A percentile compares a stretch with the other conserved stretches of the same genome.
Conservation (phyloP, 139 green algal genomes). For the Limnomonas spitsbergensis region DNA sequence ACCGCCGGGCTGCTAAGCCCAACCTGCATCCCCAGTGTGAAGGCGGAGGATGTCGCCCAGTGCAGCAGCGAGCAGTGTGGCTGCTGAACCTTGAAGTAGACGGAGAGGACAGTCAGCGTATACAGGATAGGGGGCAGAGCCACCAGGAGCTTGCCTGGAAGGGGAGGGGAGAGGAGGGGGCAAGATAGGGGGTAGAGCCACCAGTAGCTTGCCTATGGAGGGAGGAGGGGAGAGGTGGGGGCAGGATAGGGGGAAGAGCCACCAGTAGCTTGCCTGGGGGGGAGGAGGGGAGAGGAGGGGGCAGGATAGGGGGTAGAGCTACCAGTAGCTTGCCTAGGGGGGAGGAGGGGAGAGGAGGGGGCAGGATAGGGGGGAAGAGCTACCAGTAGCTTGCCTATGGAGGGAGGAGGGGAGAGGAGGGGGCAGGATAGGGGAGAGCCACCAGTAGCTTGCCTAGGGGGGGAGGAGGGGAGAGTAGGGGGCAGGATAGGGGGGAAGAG, state of each 20-base stretch:
- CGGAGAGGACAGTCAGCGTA: conserved; percentile 34
- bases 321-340: conserved; percentile 31
- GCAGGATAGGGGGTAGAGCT: conserved; percentile 38
- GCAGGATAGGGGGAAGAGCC: too few relatives aligned
- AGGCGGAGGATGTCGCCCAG: conserved; percentile 54
- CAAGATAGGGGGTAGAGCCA: too few relatives aligned
- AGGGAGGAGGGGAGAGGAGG: neutral
- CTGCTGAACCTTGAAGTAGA: conserved; percentile 55
- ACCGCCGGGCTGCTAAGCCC: neutral
- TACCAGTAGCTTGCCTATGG: neutral
- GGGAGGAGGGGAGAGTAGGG: too few relatives aligned
- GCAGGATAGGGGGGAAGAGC: too few relatives aligned
- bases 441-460: too few relatives aligned
- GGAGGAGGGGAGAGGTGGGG: neutral
- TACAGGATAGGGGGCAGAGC: conserved; percentile 46
- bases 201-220: neutral
- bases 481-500: conserved; percentile 40
- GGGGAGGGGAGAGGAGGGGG: too few relatives aligned
- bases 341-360: too few relatives aligned
- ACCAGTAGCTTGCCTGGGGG: too few relatives aligned
- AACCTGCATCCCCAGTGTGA: conserved; percentile 28
- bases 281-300: too few relatives aligned
- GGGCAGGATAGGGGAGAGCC: too few relatives aligned
- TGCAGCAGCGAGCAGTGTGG: conserved; percentile 74
- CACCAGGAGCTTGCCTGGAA: conserved; percentile 32